phyloP scores from a whole-genome alignment of 805 yeast species.

The Scheffersomyces spartinae region DNA sequence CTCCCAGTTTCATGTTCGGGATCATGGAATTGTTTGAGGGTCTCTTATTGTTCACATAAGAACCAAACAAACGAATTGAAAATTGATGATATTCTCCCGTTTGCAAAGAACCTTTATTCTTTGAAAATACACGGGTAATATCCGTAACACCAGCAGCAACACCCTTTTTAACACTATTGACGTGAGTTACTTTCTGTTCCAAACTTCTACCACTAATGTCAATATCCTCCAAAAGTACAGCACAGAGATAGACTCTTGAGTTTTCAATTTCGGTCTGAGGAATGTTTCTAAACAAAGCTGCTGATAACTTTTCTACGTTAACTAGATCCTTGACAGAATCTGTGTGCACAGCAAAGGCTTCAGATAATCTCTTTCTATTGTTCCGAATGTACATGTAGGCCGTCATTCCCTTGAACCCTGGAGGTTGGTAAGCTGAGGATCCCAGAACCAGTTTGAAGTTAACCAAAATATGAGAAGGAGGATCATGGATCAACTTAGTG shows the following conservation, averaged over 20 bases:
- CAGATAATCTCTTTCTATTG: slow-evolving; percentile 54
- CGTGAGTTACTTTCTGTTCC: no score
- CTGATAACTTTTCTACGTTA: slow-evolving; percentile 54
- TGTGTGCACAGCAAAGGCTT: slow-evolving; percentile 65
- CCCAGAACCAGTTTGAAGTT: slow-evolving; percentile 63
- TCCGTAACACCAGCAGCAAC: slow-evolving; percentile 85
- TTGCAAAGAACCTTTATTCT: slow-evolving; percentile 45
- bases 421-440: slow-evolving; percentile 47
- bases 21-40: slow-evolving; percentile 10
- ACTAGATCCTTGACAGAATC: slow-evolving; percentile 44
- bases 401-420: slow-evolving; percentile 58
- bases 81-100: slow-evolving; percentile 63
- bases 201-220: slow-evolving; percentile 20
- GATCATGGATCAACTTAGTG: slow-evolving; percentile 35
- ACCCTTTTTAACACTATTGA: slow-evolving; percentile 53
- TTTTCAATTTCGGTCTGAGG: slow-evolving; percentile 55
- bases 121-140: slow-evolving; percentile 65
- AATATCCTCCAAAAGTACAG: slow-evolving; percentile 61
- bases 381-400: slow-evolving; percentile 66
- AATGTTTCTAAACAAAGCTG: slow-evolving; percentile 68
- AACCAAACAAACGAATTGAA: slow-evolving; percentile 59
- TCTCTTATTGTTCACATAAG: slow-evolving; percentile 39
- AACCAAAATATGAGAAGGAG: slow-evolving; percentile 59
- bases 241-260: slow-evolving; percentile 64
- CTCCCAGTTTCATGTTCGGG: slow-evolving; percentile 6